Percentiles rank a stretch among this genome's conserved stretches.
Conservation (phyloP, 2,329 filamentous ascomycete genomes). For the Lachnellula cervina region DNA sequence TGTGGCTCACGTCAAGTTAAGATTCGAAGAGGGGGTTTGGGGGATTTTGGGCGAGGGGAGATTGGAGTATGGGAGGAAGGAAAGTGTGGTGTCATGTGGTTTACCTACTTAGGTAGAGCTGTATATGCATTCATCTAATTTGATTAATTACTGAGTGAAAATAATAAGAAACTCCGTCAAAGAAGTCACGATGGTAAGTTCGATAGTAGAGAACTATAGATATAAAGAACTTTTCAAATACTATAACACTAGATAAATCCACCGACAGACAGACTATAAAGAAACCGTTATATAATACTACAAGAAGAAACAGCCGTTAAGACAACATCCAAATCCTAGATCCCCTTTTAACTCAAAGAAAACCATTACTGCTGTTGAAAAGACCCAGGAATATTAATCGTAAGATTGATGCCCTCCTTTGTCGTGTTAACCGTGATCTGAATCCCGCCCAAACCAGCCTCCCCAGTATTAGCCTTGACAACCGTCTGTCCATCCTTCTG, state of each 20-base stretch:
- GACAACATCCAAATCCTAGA: not conserved
- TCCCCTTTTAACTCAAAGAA: not conserved
- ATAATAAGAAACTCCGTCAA: too few species aligned
- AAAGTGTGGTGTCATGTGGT: too few species aligned
- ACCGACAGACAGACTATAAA: not conserved
- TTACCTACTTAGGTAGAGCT: too few species aligned
- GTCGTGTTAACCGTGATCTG: conserved; percentile 26
- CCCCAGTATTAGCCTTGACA: conserved; percentile 1
- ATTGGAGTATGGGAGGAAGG: too few species aligned
- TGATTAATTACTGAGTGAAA: too few species aligned
- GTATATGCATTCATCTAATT: too few species aligned
- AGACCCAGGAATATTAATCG: conserved; percentile 22
- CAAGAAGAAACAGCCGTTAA: not conserved
- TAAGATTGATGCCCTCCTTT: conserved; percentile 23
- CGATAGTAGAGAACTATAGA: too few species aligned
- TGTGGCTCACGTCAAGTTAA: not conserved
- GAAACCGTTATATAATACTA: not conserved
- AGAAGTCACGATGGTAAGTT: too few species aligned
- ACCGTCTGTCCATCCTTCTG: conserved; percentile 4
- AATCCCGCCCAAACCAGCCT: conserved; percentile 15
- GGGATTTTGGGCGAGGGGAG: too few species aligned
- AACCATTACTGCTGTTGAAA: conserved; percentile 12
- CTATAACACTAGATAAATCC: not conserved
- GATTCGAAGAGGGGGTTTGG: too few species aligned
- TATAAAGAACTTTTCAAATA: not conserved